Conservation (phyloP, 371 early-diverging fungal species). For the Rhizopus arrhizus region DNA sequence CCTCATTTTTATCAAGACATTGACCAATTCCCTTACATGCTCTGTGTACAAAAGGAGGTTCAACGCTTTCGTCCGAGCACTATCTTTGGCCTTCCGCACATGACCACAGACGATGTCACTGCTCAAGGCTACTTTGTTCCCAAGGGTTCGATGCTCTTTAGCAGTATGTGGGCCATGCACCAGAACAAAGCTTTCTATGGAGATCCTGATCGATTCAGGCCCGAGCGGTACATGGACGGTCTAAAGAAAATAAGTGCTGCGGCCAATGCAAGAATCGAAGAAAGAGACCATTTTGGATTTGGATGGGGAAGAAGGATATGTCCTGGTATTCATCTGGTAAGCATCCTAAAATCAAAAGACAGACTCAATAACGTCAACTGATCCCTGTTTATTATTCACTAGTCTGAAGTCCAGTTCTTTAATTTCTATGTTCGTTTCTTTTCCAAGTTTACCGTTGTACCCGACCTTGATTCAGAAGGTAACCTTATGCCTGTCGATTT, state of each 20-base stretch:
- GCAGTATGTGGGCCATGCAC: constrained; percentile 22
- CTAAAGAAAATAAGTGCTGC: constrained; percentile 13
- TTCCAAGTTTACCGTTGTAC: constrained; percentile 9
- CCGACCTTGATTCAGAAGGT: neutral
- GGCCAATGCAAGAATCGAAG: constrained; percentile 18
- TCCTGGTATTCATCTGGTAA: constrained; percentile 21
- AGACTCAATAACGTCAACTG: neutral
- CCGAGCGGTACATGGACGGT: constrained; percentile 22
- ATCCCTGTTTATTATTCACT: neutral
- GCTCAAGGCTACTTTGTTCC: constrained; percentile 20
- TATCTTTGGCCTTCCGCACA: constrained; percentile 21
- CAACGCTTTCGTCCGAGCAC: constrained; percentile 13
- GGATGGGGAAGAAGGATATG: constrained; percentile 32
- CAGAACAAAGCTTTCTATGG: constrained; percentile 7
- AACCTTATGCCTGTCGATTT: no score
- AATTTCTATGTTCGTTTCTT: constrained; percentile 9
- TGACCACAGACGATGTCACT: constrained; percentile 9
- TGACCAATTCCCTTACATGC: constrained; percentile 8
- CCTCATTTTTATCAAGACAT: constrained; percentile 11
- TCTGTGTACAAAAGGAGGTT: constrained; percentile 17
- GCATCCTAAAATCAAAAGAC: neutral
- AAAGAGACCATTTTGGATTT: constrained; percentile 23
- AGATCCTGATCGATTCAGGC: constrained; percentile 13
- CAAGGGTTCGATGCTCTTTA: constrained; percentile 7
- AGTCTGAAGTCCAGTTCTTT: no score